Base-by-base conservation (phyloP, 805 yeast genomes). In the Yarrowia porcina region DNA sequence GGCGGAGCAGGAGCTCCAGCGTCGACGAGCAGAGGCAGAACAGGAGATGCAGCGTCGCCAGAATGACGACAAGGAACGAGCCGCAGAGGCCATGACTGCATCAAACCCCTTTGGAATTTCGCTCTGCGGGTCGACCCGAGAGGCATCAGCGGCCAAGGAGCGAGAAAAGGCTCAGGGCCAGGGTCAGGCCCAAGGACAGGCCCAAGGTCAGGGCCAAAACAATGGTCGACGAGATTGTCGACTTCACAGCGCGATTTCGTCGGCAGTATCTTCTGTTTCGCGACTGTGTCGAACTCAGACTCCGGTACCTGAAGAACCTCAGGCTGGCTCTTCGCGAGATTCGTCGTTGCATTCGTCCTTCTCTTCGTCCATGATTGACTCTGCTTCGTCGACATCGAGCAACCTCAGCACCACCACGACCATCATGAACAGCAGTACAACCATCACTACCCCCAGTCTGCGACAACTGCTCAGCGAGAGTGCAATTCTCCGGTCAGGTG, bases 1-100 rank as follows among this genome's bases (percentile, higher is more conserved):
- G 59, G 59, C 59, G 6, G 59, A 52, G 23, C 59, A 52, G 59
- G 59, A 52, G 44, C 59, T 52, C 17, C 59, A 23, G 44, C 42
- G 44, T n/a, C 59, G 59, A 20, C 42, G 59, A 25, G 59, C 59
- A 7, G 59, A 52, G 44, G 44, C 13, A 17, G 44, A 52, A 21
- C 57, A 33, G 32, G 57, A 50, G 39, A 49, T 49, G 56, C 56
- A 49, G 39, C 36, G 39, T 7, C 56, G 56, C 2, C 56, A 32
- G 41, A 28, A 41, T 15, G 57, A 33, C 30, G 41, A 33, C 20
- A 49, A 49, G 57, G 41, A 49, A 27, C 27, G 36, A 28, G 18
- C 17, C 13, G 56, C 32, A n/a, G n/a, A n/a, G 18, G 21, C 57
- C 9, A 21, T 21, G 12, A 15, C 54, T 15, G 54, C 36, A 32